Percentiles rank a stretch among this genome's conserved stretches.
Evolutionary conservation across 257 asterid genomes (phyloP).

Genomic region (Cinchona pubescens): DNA sequence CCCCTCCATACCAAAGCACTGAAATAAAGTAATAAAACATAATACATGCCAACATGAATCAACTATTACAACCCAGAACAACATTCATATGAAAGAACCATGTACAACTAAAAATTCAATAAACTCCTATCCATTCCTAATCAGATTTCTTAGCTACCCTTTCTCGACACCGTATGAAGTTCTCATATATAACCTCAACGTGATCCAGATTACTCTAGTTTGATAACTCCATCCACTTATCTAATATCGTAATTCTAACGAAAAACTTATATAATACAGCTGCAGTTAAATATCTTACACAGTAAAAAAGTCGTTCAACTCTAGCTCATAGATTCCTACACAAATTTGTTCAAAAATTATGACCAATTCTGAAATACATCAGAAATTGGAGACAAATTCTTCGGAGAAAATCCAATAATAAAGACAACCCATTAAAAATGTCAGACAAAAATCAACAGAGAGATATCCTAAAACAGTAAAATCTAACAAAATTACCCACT

Average conservation of each 20-base stretch:
- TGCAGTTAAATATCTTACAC: no score
- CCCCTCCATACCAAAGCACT: not conserved
- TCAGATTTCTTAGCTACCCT: not conserved
- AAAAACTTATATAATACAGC: no score
- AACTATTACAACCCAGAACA: no score
- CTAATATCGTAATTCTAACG: no score
- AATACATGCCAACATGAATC: not conserved
- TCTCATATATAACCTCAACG: no score
- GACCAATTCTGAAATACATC: not conserved
- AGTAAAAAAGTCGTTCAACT: no score
- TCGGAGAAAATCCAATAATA: not conserved
- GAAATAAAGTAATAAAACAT: no score
- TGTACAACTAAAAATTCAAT: not conserved
- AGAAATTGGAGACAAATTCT: not conserved
- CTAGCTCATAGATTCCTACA: no score
- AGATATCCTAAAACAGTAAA: no score
- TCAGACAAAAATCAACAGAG: not conserved
- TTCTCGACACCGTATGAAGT: not conserved
- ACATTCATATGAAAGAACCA: no score
- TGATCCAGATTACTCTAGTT: no score
- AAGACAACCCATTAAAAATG: not conserved
- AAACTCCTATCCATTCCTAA: not conserved
- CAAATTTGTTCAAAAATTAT: not conserved
- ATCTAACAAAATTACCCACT: not conserved
- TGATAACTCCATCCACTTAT: not conserved